Conservation (phyloP, 2,329 filamentous ascomycete genomes). For the Trichoderma cornu-damae region DNA sequence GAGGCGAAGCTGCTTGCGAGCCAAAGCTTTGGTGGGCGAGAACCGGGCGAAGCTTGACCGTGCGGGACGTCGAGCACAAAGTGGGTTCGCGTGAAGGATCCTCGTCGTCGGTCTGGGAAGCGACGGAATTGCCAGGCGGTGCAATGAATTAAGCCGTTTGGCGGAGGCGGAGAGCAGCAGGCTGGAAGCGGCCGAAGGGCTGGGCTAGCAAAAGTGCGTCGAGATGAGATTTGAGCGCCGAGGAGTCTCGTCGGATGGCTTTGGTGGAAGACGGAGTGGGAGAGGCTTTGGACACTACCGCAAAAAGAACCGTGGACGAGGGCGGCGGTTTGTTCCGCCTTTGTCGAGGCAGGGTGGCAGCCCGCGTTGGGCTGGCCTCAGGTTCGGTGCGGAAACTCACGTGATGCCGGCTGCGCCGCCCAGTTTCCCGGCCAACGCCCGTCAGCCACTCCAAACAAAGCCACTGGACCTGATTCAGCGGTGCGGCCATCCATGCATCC, state of each 20-base stretch:
- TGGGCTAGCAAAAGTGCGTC: constrained; percentile 17
- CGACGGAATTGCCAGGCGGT: constrained; percentile 14
- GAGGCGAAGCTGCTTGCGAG: constrained; percentile 5
- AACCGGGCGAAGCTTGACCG: constrained; percentile 1
- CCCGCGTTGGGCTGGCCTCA: constrained; percentile 6
- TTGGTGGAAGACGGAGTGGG: constrained; percentile 31
- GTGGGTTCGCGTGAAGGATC: constrained; percentile 18
- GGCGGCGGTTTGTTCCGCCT: constrained; percentile 29
- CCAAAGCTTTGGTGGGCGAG: constrained; percentile 5
- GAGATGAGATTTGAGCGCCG: constrained; percentile 26
- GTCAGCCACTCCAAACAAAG: constrained; percentile 6
- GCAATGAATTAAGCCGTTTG: constrained; percentile 6
- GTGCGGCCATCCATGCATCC: neutral
- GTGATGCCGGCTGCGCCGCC: neutral
- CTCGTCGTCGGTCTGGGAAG: constrained; percentile 15
- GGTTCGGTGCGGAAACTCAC: constrained; percentile 13
- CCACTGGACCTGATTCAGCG: neutral
- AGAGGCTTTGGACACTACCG: constrained; percentile 23
- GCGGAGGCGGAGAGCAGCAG: constrained; percentile 23
- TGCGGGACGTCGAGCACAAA: constrained; percentile 14
- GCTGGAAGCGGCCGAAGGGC: constrained; percentile 21
- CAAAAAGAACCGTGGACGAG: constrained; percentile 30
- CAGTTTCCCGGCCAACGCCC: constrained; percentile 23
- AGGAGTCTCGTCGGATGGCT: constrained; percentile 29
- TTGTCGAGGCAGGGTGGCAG: constrained; percentile 18